Percentiles rank a stretch among this genome's conserved stretches.
Conservation (phyloP, 2,329 filamentous ascomycete genomes). For the Hypomyces rosellus region DNA sequence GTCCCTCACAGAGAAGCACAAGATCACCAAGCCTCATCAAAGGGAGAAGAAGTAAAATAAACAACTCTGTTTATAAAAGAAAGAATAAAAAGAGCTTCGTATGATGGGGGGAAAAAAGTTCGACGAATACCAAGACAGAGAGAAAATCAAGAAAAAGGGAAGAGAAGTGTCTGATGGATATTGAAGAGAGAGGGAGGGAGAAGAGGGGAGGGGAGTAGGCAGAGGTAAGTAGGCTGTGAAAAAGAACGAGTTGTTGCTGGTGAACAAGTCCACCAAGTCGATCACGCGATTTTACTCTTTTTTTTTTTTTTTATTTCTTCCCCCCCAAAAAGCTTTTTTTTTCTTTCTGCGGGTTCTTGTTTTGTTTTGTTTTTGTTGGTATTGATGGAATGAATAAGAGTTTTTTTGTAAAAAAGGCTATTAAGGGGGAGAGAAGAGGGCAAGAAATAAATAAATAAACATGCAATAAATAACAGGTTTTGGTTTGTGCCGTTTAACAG, state of each 20-base stretch:
- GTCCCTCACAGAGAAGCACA: background rate
- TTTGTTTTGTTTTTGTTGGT: background rate
- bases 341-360: background rate
- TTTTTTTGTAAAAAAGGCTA: background rate
- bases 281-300: background rate
- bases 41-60: background rate
- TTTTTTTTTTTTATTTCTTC: background rate
- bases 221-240: background rate
- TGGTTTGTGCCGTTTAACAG: too few species aligned
- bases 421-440: background rate
- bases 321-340: background rate
- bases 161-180: background rate
- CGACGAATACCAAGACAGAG: background rate
- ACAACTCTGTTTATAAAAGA: background rate
- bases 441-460: background rate
- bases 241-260: background rate
- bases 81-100: background rate
- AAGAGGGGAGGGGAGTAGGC: background rate
- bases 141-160: background rate
- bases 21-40: background rate
- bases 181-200: background rate
- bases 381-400: background rate
- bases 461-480: background rate
- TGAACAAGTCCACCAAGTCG: background rate
- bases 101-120: background rate